Conservation (phyloP, 352 stramenopile genomes). For the Globisporangium lucens region DNA sequence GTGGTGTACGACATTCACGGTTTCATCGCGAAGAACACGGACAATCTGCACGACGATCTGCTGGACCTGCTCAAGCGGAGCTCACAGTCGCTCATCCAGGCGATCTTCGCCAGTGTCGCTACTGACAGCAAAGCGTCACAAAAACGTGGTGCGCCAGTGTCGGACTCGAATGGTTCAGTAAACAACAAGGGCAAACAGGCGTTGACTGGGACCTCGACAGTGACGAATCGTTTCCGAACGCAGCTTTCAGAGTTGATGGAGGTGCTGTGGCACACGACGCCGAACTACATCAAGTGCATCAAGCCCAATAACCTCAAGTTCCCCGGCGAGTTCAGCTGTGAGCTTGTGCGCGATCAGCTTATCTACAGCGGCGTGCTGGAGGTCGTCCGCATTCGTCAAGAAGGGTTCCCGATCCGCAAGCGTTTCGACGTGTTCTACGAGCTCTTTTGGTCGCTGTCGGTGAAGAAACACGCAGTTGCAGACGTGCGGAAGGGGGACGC, state of each 20-base stretch:
- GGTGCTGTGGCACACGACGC: constrained; percentile 82
- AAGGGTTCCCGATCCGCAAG: constrained; percentile 88
- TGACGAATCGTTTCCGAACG: constrained; percentile 72
- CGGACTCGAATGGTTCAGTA: background rate
- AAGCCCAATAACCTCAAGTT: constrained; percentile 95
- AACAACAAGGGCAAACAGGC: constrained; percentile 36
- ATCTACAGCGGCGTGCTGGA: constrained; percentile 92
- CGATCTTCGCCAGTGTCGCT: constrained; percentile 35
- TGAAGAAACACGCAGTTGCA: constrained; percentile 20
- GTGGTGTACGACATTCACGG: constrained; percentile 80
- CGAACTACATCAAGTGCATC: constrained; percentile 94
- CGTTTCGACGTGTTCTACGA: constrained; percentile 74
- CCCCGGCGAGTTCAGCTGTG: constrained; percentile 82
- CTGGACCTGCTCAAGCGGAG: constrained; percentile 73
- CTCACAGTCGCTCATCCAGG: constrained; percentile 56
- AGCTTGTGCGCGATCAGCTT: constrained; percentile 88
- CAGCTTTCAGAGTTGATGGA: constrained; percentile 83
- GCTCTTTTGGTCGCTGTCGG: constrained; percentile 53
- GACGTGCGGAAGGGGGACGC: constrained; percentile 21
- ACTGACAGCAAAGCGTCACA: constrained; percentile 6
- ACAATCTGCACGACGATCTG: constrained; percentile 88
- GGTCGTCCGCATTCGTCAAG: constrained; percentile 90
- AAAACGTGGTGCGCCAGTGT: constrained; percentile 17
- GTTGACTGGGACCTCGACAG: constrained; percentile 59
- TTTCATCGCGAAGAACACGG: constrained; percentile 88